Conservation (phyloP, 768 basidiomycete genomes). For the Leccinellum luteum region DNA sequence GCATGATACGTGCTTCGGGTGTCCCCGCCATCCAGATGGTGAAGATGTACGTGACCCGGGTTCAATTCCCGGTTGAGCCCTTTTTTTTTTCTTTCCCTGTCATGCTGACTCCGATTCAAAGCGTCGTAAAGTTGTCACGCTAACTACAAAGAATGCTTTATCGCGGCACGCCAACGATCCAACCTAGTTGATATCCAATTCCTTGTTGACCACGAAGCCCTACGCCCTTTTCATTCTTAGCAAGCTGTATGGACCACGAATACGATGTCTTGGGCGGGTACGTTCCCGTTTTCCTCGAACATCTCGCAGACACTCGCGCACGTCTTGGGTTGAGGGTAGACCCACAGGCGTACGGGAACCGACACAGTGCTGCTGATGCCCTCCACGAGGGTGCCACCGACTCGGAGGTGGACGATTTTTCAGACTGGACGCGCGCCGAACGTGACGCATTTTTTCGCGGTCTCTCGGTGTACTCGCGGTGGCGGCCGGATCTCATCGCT, state of each 20-base stretch:
- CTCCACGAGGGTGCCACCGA: background rate
- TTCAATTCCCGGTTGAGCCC: slow-evolving; percentile 36
- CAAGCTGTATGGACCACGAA: slow-evolving; percentile 9
- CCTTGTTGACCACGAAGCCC: slow-evolving; percentile 1
- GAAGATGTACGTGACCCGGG: slow-evolving; percentile 37
- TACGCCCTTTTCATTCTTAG: background rate
- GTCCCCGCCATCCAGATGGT: slow-evolving; percentile 24
- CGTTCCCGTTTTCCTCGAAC: slow-evolving; percentile 25
- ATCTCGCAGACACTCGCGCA: slow-evolving; percentile 24
- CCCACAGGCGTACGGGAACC: background rate
- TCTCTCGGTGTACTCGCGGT: slow-evolving; percentile 61
- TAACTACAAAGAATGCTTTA: slow-evolving; percentile 14
- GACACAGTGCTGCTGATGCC: background rate
- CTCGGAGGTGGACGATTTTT: background rate
- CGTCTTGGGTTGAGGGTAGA: slow-evolving; percentile 14
- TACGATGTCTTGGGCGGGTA: slow-evolving; percentile 22
- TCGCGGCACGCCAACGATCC: background rate
- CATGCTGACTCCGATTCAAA: background rate
- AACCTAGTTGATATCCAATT: background rate
- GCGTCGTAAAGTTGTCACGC: background rate
- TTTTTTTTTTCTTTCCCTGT: slow-evolving; percentile 9
- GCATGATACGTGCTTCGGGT: slow-evolving; percentile 38
- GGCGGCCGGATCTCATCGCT: slow-evolving; percentile 77
- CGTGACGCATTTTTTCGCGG: slow-evolving; percentile 72
- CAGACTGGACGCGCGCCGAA: slow-evolving; percentile 64